phyloP scores from a whole-genome alignment of 352 stramenopile species.

The Phytophthora aleatoria region DNA sequence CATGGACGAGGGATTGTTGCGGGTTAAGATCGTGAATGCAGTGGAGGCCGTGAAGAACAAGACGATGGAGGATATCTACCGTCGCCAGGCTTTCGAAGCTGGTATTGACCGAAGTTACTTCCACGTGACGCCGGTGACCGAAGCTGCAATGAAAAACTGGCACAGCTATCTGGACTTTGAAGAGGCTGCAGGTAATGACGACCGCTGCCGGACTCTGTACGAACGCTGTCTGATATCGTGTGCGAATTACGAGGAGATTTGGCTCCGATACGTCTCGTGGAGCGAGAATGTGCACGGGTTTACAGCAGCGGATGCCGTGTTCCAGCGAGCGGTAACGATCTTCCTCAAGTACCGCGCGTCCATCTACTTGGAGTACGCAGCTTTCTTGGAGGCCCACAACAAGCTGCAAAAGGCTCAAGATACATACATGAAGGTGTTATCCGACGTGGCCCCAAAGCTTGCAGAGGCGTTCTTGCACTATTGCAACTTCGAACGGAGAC shows the following conservation, averaged over 20 bases:
- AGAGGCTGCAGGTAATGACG: slow-evolving; percentile 54
- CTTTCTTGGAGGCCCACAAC: slow-evolving; percentile 66
- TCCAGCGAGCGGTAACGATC: slow-evolving; percentile 60
- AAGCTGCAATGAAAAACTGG: slow-evolving; percentile 78
- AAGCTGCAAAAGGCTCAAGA: slow-evolving; percentile 57
- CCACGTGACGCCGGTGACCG: slow-evolving; percentile 74
- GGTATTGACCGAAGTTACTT: slow-evolving; percentile 84
- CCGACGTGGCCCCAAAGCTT: slow-evolving; percentile 59
- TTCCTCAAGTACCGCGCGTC: slow-evolving; percentile 78
- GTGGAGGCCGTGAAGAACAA: slow-evolving; percentile 78
- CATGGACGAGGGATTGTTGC: slow-evolving; percentile 81
- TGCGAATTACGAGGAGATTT: slow-evolving; percentile 86
- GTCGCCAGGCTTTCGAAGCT: slow-evolving; percentile 74
- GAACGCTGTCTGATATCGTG: slow-evolving; percentile 83
- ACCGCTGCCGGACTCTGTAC: slow-evolving; percentile 70
- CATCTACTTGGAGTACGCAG: slow-evolving; percentile 78
- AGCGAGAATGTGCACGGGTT: slow-evolving; percentile 60
- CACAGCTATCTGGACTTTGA: slow-evolving; percentile 83
- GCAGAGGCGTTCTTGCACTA: slow-evolving; percentile 66
- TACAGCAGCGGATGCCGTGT: slow-evolving; percentile 66
- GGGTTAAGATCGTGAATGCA: slow-evolving; percentile 83
- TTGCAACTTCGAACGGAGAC: slow-evolving; percentile 76
- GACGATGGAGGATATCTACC: slow-evolving; percentile 63
- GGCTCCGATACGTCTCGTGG: slow-evolving; percentile 74
- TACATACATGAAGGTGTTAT: slow-evolving; percentile 63